phyloP scores from a whole-genome alignment of 371 early-diverging fungal genomes.

The Mortierella polycephala region DNA sequence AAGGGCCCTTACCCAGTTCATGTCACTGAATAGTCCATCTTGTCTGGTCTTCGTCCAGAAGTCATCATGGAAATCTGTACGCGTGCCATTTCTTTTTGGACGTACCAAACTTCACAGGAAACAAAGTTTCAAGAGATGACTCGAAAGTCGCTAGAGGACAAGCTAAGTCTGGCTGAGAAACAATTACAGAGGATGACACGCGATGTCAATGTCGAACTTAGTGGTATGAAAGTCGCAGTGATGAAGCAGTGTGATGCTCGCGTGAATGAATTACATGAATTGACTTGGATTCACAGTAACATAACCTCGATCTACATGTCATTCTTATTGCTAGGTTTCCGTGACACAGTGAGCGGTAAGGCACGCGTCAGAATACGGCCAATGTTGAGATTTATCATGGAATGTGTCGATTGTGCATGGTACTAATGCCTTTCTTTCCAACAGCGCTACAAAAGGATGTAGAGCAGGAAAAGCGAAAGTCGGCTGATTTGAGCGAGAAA shows the following conservation, averaged over 20 bases:
- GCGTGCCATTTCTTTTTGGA: constrained; percentile 80
- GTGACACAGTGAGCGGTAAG: constrained; percentile 28
- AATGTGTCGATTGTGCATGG: background rate
- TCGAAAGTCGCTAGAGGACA: constrained; percentile 64
- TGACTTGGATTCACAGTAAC: no score
- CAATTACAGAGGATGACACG: constrained; percentile 59
- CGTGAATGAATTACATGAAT: background rate
- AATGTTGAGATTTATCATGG: background rate
- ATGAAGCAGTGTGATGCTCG: background rate
- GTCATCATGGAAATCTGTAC: constrained; percentile 80
- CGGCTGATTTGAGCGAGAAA: constrained; percentile 63
- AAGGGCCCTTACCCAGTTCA: background rate
- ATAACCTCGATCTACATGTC: background rate
- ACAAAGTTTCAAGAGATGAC: constrained; percentile 66
- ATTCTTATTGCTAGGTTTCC: constrained; percentile 29
- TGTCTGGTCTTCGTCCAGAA: constrained; percentile 81
- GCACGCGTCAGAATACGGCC: background rate
- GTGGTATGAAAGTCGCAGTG: constrained; percentile 52
- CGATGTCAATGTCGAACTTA: constrained; percentile 65
- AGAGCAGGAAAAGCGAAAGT: constrained; percentile 65
- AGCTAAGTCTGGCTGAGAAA: constrained; percentile 58
- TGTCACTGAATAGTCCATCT: constrained; percentile 63
- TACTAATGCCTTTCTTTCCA: background rate
- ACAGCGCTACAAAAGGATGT: constrained; percentile 58
- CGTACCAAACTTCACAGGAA: constrained; percentile 81